Evolutionary conservation across 1,284 basidiomycete genomes (phyloP), one percentile per base, ranked within the genome.

Genomic region (Thelephora terrestris): DNA sequence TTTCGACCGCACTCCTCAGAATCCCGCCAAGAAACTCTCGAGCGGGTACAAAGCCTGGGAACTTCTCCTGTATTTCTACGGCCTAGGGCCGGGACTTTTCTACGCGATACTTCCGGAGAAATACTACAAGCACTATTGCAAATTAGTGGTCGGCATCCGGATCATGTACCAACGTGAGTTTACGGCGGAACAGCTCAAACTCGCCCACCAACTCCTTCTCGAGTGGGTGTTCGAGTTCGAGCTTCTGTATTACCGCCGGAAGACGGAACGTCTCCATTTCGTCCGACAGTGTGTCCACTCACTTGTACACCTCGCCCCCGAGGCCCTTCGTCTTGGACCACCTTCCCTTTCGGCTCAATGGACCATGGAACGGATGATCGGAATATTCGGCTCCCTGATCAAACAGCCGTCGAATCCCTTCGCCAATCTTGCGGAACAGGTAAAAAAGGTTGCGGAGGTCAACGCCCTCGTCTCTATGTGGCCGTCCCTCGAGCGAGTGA

Each of bases 1-100:
- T 0, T 63, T 61, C 48, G 61, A 60, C 23, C 54, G 55, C 5
- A 57, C 61, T 3, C 63, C 62, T 7, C 53, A 58, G 4, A 59
- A 64, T 47, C 58, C 58, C 7, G 58, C 60, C 0, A 53, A 64
- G 44, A 65, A 64, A 47, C 58, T 65, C 7, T 53, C 48, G 14
- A 62, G 59, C 42, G 61, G 62, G 0, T 65, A 62, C 54, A 65
- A 67, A 47, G 57, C 58, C 5, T 56, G 55, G 53, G 64, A 65
- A 46, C 63, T 42, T 25, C 46, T 57, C 0, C 45, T 52, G 0
- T 60, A 56, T 18, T n/a, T 62, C 0, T 62, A 48, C n/a, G n/a
- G n/a, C n/a, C n/a, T n/a, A n/a, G n/a, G n/a, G n/a, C n/a, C n/a
- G n/a, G n/a, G n/a, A n/a, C n/a, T n/a, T n/a, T n/a, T n/a, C n/a